Conservation (phyloP, 176 grass and related monocot species). For the Secale cereale region DNA sequence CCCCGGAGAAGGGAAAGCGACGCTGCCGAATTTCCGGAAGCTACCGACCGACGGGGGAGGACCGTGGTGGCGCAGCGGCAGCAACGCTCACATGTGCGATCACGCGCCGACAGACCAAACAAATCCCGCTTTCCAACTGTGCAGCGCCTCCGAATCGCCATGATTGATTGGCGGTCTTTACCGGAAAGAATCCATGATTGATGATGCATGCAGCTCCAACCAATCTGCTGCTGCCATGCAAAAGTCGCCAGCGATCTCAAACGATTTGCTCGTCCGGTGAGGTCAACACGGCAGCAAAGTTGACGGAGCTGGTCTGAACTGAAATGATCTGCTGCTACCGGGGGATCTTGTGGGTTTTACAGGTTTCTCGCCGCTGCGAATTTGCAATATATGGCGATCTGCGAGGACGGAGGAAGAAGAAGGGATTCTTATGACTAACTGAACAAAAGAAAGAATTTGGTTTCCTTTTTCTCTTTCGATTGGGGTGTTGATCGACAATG, state of each 20-base stretch:
- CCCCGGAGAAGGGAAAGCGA: conserved; percentile 30
- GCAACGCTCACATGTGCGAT: conserved; percentile 25
- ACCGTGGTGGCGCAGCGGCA: background rate
- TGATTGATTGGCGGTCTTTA: background rate
- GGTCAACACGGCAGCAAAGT: too few species aligned
- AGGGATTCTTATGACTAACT: background rate
- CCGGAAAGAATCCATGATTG: background rate
- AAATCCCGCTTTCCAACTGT: conserved; percentile 13
- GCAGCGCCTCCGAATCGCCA: background rate
- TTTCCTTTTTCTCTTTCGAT: background rate
- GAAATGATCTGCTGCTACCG: background rate
- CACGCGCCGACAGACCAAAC: conserved; percentile 29
- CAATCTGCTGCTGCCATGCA: background rate
- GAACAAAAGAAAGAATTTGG: conserved; percentile 9
- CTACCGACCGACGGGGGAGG: background rate
- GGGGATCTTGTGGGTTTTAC: conserved; percentile 14
- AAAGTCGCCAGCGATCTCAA: background rate
- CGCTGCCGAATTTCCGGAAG: conserved; percentile 9
- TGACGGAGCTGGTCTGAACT: background rate
- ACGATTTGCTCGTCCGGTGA: too few species aligned
- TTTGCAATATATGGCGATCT: background rate
- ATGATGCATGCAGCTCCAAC: background rate
- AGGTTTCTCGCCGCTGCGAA: conserved; percentile 23
- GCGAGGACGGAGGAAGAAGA: background rate
- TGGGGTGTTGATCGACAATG: background rate